Evolutionary conservation across 345 rosid genomes (phyloP), one percentile per base, ranked within the genome.

Genomic region (Brassica juncea): DNA sequence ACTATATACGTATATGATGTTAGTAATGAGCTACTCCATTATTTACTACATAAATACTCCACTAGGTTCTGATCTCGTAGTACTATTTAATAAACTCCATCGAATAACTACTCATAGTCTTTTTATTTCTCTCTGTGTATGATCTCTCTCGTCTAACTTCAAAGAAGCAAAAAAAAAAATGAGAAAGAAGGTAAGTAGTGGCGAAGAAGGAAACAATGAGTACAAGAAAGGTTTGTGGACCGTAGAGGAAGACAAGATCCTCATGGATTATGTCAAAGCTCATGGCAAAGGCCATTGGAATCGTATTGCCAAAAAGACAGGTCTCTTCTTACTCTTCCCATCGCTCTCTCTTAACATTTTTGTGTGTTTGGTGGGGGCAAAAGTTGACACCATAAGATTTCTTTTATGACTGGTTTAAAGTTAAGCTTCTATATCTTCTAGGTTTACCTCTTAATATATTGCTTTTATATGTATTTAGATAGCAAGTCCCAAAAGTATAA

Each of bases 261-360:
- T 89, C 66, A 75, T 73, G 77, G 90, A 87, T 74, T 85, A 85
- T 84, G 83, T 89, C 58, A 77, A 61, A 66, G 27, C 81, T 65
- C 88, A 89, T 80, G 92, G 90, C 76, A 87, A 86, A 77, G 89
- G 90, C 66, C 88, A 89, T 27, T 89, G 92, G 92, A 87, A 85
- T 81, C 90, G 86, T 2, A 75, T 85, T 10, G 84, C 89, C 69
- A 82, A 85, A 73, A 54, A 80, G 39, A 81, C 92, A 71, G 92
- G 92, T 87, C 67, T 66, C 66, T 19, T 19, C 16, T 25, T 23
- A 35, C 57, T 73, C 42, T 55, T 23, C 14, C 6, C 52, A 19
- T 77, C 8, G 14, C 42, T 75, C 63, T 31, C 63, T 59, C 62
- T 58, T 2, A 30, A 21, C 5, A 30, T 37, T 11, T 34, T 61